Evolutionary conservation across 108 stramenopile genomes (phyloP).

Genomic region (Epipyxis sp.): DNA sequence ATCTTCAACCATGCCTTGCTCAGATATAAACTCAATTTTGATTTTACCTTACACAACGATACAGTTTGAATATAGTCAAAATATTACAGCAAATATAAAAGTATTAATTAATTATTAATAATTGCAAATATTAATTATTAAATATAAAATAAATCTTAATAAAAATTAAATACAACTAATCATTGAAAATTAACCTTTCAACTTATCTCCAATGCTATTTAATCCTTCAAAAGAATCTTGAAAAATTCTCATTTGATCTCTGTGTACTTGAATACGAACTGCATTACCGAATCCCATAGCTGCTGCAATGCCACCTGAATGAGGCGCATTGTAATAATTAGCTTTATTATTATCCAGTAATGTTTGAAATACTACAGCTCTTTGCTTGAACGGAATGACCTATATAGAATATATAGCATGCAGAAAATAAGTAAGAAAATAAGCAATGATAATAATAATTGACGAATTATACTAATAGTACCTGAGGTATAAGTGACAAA

Average conservation of each 20-base stretch:
- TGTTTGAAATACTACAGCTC: constrained; percentile 70
- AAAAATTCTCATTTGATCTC: constrained; percentile 68
- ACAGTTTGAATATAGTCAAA: constrained; percentile 62
- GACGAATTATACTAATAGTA: too few relatives aligned
- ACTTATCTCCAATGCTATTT: too few relatives aligned
- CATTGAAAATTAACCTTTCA: too few relatives aligned
- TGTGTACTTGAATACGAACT: constrained; percentile 64
- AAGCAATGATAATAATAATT: too few relatives aligned
- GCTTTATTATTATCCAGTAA: constrained; percentile 68
- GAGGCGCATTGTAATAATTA: constrained; percentile 45
- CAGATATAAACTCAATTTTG: constrained; percentile 85
- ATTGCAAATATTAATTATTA: too few relatives aligned
- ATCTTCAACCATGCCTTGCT: constrained; percentile 86
- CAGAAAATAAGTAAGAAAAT: too few relatives aligned
- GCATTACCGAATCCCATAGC: constrained; percentile 51
- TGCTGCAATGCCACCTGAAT: constrained; percentile 45
- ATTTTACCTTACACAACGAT: constrained; percentile 66
- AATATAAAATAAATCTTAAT: too few relatives aligned
- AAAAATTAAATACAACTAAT: too few relatives aligned
- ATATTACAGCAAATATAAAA: constrained; percentile 72
- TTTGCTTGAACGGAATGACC: constrained; percentile 73
- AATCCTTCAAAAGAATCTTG: too few relatives aligned
- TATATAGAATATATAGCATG: too few relatives aligned
- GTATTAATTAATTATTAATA: too few relatives aligned
- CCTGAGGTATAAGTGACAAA: too few relatives aligned